Base-by-base conservation (phyloP, 164 flowering plant genomes). In the Dillenia turbinata region DNA sequence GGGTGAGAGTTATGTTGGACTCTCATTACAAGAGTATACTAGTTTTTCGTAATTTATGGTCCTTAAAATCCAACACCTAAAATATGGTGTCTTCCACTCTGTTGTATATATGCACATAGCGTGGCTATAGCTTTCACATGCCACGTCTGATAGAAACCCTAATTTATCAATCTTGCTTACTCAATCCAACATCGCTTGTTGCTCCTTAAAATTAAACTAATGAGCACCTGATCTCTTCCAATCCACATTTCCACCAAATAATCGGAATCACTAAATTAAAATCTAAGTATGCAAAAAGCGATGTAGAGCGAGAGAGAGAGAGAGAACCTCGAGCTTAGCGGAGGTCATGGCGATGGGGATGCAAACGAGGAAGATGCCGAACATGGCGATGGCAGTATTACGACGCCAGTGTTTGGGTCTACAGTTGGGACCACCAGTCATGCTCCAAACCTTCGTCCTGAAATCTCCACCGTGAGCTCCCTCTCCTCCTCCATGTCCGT, bases 271-370 rank as follows among this genome's bases (percentile, higher is more conserved):
- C 14, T 44, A 53, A 45, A 46, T 16, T 11, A 2, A 49, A n/a
- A 12, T 33, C n/a, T 51, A 9, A 64, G 10, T 47, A 14, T 2
- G n/a, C 9, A 54, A 0, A 47, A 52, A 14, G 9, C 12, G 10
- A 22, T 10, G 50, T 52, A 48, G 16, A 57, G 9, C 9, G 12
- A 44, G 8, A 16, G 49, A 40, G 52, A 60, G 50, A 47, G 54
- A 49, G 52, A 43, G 12, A 43, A 92, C 98, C 98, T 92, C 98
- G 46, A 92, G 98, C 73, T 92, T 78, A 12, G 96, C 96, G 2
- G 98, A 92, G 62, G 77, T 81, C 86, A 85, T 86, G 77, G 95
- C 95, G 68, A 92, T 80, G 52, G 98, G 98, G 60, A 92, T 88
- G 72, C 98, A 90, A 64, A 85, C 57, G 56, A 92, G 89, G 69